Conservation (phyloP, 2,329 filamentous ascomycete species). For the Chaetomium sp. region DNA sequence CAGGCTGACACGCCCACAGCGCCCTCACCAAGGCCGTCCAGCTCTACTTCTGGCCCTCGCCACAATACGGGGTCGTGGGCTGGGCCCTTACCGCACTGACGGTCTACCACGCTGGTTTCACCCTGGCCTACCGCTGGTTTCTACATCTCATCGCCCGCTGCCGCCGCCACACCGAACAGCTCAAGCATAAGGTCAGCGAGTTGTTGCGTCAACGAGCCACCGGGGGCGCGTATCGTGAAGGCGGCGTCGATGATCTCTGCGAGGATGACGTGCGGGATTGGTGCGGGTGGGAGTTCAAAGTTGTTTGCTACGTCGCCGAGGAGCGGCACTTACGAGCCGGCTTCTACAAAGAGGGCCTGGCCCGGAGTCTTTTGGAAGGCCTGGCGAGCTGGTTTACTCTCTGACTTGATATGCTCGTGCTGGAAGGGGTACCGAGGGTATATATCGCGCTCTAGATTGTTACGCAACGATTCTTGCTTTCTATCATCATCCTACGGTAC, state of each 20-base stretch:
- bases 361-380: not conserved
- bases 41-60: not conserved
- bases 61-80: not conserved
- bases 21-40: not conserved
- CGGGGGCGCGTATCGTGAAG: not conserved
- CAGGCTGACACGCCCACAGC: not conserved
- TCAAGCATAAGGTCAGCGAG: not conserved
- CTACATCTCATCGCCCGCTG: not conserved
- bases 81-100: not conserved
- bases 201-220: not conserved
- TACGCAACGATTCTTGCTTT: not conserved
- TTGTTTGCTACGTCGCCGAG: not conserved
- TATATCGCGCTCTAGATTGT: not conserved
- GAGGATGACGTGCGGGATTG: not conserved
- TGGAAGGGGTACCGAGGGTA: not conserved
- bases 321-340: not conserved
- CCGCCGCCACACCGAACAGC: not conserved
- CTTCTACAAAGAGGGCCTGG: not conserved
- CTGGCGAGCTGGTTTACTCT: not conserved
- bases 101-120: not conserved
- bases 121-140: not conserved
- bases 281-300: not conserved
- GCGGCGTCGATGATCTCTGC: not conserved
- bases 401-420: not conserved
- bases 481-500: not conserved